Evolutionary conservation across 2,329 filamentous ascomycete genomes (phyloP).

Genomic region (Colletotrichum sp.): DNA sequence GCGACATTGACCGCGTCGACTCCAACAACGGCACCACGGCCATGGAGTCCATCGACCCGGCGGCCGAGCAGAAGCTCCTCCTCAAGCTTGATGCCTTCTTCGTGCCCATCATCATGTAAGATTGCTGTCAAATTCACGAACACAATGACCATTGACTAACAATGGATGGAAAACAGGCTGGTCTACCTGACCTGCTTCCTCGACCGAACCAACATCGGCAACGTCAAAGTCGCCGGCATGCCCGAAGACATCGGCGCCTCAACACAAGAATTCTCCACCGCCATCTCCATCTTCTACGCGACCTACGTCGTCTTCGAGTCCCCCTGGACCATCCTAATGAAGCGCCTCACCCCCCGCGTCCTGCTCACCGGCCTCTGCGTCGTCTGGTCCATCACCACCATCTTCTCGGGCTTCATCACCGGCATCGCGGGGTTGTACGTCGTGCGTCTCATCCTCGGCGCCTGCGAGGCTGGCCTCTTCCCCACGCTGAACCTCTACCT

Average conservation of each 20-base stretch:
- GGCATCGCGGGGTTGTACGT: slow-evolving; percentile 48
- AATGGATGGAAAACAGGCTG: slow-evolving; percentile 25
- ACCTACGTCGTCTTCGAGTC: slow-evolving; percentile 53
- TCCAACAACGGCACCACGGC: slow-evolving; percentile 1
- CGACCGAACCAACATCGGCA: slow-evolving; percentile 60
- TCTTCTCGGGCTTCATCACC: slow-evolving; percentile 50
- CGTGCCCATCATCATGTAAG: slow-evolving; percentile 51
- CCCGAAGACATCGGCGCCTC: slow-evolving; percentile 47
- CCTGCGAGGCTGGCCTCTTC: slow-evolving; percentile 54
- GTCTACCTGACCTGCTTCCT: slow-evolving; percentile 61
- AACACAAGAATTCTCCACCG: slow-evolving; percentile 47
- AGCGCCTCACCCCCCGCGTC: slow-evolving; percentile 35
- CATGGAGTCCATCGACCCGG: slow-evolving; percentile 30
- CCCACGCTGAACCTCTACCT: slow-evolving; percentile 47
- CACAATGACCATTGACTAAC: not conserved
- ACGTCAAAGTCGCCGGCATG: slow-evolving; percentile 52
- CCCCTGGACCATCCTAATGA: slow-evolving; percentile 35
- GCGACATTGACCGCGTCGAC: slow-evolving; percentile 14
- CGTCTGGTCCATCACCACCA: slow-evolving; percentile 53
- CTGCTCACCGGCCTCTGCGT: slow-evolving; percentile 33
- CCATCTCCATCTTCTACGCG: slow-evolving; percentile 49
- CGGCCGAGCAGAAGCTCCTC: slow-evolving; percentile 32
- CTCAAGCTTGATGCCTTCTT: slow-evolving; percentile 36
- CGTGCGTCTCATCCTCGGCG: slow-evolving; percentile 50
- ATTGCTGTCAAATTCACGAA: not conserved